Evolutionary conservation across 495 filamentous ascomycete genomes (phyloP).

Genomic region (Penicillium ochrochloron): DNA sequence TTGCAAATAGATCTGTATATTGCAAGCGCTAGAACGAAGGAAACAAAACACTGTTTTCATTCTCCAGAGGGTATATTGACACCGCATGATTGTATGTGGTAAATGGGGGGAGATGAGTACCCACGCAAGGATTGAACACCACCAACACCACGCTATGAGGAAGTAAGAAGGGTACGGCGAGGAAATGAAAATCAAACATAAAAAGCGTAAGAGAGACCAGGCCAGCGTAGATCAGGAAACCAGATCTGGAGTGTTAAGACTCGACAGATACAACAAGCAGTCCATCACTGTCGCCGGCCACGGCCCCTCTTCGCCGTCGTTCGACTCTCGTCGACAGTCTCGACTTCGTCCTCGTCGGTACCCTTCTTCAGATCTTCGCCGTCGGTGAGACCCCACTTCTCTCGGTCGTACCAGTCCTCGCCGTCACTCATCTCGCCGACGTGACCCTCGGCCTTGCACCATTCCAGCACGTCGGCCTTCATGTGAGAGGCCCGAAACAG

Average conservation of each 20-base stretch:
- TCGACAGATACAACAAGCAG: not conserved
- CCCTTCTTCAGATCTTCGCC: conserved; percentile 85
- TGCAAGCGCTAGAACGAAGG: not conserved
- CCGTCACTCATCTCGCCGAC: conserved; percentile 85
- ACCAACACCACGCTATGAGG: conserved; percentile 37
- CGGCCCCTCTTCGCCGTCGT: conserved; percentile 69
- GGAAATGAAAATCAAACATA: conserved; percentile 1
- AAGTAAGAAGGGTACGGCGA: conserved; percentile 13
- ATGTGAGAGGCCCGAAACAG: conserved; percentile 78
- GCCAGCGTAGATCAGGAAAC: not conserved
- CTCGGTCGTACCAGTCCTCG: conserved; percentile 94
- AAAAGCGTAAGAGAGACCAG: not conserved
- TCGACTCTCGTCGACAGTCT: conserved; percentile 71
- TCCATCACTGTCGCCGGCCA: conserved; percentile 40
- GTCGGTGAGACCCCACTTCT: conserved; percentile 79
- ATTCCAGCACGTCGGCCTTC: conserved; percentile 78
- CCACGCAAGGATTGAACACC: conserved; percentile 23
- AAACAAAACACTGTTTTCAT: conserved; percentile 20
- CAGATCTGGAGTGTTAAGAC: not conserved
- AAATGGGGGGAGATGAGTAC: conserved; percentile 11
- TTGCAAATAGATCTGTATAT: not conserved
- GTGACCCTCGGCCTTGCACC: conserved; percentile 90
- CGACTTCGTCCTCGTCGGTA: conserved; percentile 87
- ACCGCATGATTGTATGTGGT: conserved; percentile 13
- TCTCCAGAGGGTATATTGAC: conserved; percentile 30